phyloP scores from a whole-genome alignment of 1,284 basidiomycete species.

The Boletus smithii region DNA sequence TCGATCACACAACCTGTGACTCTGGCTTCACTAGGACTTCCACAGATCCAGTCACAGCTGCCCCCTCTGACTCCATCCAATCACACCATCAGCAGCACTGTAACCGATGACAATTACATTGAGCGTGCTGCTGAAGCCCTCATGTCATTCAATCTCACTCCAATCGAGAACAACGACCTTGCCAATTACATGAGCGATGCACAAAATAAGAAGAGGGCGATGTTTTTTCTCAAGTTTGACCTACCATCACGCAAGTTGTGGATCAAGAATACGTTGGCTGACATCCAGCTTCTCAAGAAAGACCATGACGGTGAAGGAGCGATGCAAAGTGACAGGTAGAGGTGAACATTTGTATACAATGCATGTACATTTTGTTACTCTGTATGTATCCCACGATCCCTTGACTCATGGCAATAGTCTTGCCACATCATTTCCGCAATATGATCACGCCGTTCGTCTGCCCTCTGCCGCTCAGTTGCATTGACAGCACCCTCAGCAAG shows the following conservation, averaged over 20 bases:
- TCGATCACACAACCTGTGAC: background rate
- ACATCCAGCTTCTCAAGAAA: no score
- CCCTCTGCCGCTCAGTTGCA: background rate
- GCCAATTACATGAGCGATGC: conserved; percentile 1
- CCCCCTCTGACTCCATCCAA: no score
- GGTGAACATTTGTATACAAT: no score
- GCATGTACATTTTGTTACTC: no score
- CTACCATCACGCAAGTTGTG: background rate
- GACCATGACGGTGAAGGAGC: no score
- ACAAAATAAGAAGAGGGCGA: background rate
- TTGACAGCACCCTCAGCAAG: background rate
- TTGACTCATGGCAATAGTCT: background rate
- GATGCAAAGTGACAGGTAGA: no score
- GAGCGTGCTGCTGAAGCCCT: background rate
- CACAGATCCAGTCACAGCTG: background rate
- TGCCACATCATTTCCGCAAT: background rate
- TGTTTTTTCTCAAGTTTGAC: conserved; percentile 2
- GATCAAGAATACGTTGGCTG: background rate
- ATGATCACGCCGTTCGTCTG: background rate
- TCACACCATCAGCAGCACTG: no score
- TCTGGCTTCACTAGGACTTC: background rate
- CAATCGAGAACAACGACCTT: background rate
- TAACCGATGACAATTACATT: background rate
- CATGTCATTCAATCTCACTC: background rate
- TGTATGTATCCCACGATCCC: no score